phyloP scores from a whole-genome alignment of 164 flowering plant genomes.

The Pachysandra terminalis region DNA sequence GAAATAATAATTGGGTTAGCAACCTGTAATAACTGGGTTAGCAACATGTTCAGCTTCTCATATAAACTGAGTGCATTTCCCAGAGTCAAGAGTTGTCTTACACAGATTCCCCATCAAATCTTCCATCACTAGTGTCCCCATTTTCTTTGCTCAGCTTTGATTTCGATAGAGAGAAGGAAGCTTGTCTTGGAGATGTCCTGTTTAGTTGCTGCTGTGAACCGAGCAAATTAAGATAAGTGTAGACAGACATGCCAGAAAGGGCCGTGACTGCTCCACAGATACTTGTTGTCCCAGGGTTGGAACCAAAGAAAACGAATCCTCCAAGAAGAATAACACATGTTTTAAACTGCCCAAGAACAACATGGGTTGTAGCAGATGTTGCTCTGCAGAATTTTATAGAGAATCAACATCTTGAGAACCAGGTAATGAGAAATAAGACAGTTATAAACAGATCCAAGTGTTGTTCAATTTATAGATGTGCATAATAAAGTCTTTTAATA shows the following conservation, averaged over 20 bases:
- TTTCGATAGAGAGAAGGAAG: conserved; percentile 37
- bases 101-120: conserved; percentile 47
- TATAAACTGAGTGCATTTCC: neutral
- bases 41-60: conserved; percentile 7
- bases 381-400: conserved; percentile 47
- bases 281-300: conserved; percentile 79
- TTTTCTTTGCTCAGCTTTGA: conserved; percentile 71
- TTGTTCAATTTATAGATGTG: no score
- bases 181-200: conserved; percentile 45
- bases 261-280: conserved; percentile 80
- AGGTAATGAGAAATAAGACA: neutral
- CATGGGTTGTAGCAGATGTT: conserved; percentile 90
- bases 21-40: no score
- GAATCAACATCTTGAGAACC: neutral
- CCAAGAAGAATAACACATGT: conserved; percentile 93
- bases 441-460: no score
- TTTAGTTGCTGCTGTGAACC: conserved; percentile 30
- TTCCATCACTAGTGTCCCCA: conserved; percentile 36
- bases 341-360: conserved; percentile 93
- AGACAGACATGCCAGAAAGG: conserved; percentile 76
- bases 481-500: no score
- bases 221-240: conserved; percentile 75
- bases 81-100: conserved; percentile 13
- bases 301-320: conserved; percentile 66
- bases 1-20: no score